Base-by-base conservation (phyloP, 2,329 filamentous ascomycete species). In the Berkeleyomyces basicola region DNA sequence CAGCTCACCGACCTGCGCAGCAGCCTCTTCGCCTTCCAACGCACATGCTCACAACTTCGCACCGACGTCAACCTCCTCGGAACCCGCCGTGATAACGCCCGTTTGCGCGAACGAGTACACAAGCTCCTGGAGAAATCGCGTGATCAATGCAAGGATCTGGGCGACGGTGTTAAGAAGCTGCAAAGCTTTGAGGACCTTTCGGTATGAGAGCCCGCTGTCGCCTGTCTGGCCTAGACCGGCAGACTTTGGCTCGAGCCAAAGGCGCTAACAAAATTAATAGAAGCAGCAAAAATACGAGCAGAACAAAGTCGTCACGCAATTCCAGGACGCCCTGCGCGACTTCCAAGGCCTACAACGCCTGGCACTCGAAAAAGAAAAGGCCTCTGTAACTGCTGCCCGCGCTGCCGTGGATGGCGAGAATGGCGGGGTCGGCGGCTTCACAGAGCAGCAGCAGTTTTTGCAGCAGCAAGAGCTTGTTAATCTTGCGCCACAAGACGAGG, bases 261-360 rank as follows among this genome's bases (percentile, higher is more conserved):
- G 6, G 23, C 7, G 14, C 39, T 44, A 16, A 59, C 31, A 59
- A 37, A 10, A 9, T 40, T 36, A 23, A 69, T 65, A 96, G 90
- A 89, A 92, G 65, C 88, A 90, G 62, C 93, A 99, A 78, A 95
- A 92, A 74, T 97, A 95, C 77, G 93, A 90, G 31, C 92, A 96
- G 70, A 88, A 92, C 68, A 97, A 97, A 73, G 81, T 99, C 42
- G 92, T 90, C 66, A 88, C 89, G 70, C 91, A 97, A 72, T 96
- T 97, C 77, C 88, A 91, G 71, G 82, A 88, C 43, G 88, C 88
- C 58, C 82, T 97, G 64, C 83, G 86, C 68, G 91, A 96, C 69
- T 99, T 99, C 74, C 92, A 97, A 75, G 80, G 80, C 62, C 82
- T 97, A n/a, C 93, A 97, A 74, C 84, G 90, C 65, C 82, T 84